Evolutionary conservation across 129 eudicot genomes (phyloP).

Genomic region (Dittrichia graveolens): DNA sequence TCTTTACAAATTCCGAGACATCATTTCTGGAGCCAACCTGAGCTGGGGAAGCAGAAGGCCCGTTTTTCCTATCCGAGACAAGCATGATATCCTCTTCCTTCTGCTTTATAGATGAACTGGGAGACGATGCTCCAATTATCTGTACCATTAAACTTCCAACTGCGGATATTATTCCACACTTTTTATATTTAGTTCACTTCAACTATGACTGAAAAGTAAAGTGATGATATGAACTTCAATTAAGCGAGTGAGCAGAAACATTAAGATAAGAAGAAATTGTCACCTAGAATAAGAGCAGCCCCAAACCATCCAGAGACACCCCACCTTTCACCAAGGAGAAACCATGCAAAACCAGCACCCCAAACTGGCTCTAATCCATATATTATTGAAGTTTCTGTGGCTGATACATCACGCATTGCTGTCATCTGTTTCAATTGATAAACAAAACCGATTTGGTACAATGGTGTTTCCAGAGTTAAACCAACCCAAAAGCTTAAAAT

Average conservation of each 20-base stretch:
- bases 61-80: conserved; percentile 42
- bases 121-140: conserved; percentile 67
- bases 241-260: background rate
- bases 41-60: conserved; percentile 48
- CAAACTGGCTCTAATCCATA: conserved; percentile 91
- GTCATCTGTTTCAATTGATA: conserved; percentile 51
- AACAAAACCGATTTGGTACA: no score
- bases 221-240: background rate
- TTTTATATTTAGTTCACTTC: background rate
- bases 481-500: no score
- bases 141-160: conserved; percentile 89
- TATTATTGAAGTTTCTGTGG: conserved; percentile 77
- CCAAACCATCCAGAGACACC: conserved; percentile 88
- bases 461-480: no score
- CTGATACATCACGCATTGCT: conserved; percentile 84
- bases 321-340: conserved; percentile 92
- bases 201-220: background rate
- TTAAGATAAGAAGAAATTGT: background rate
- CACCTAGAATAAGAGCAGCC: conserved; percentile 84
- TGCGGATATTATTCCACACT: conserved; percentile 23
- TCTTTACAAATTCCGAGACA: conserved; percentile 37
- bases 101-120: conserved; percentile 28
- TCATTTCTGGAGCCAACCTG: conserved; percentile 46
- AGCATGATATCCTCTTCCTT: conserved; percentile 31
- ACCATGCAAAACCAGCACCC: conserved; percentile 99